Conservation (phyloP, 495 filamentous ascomycete species). For the Elaphomyces granulatus region DNA sequence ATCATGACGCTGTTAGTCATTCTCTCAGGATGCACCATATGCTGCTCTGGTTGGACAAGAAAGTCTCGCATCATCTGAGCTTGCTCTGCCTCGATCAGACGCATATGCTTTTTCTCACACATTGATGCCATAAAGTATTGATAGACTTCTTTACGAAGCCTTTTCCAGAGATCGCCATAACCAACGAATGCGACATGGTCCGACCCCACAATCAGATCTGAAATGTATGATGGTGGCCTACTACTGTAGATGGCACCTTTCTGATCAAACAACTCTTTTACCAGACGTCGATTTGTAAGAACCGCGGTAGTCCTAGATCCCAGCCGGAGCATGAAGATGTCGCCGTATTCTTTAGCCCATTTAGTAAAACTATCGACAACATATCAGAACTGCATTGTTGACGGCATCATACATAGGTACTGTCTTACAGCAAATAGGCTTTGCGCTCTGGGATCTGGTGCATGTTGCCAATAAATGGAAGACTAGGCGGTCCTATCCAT, state of each 20-base stretch:
- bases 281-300: conserved; percentile 20
- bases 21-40: too few species aligned
- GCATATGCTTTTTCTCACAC: conserved; percentile 24
- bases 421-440: not conserved
- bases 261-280: conserved; percentile 32
- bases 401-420: too few species aligned
- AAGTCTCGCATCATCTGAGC: conserved; percentile 32
- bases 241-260: conserved; percentile 28
- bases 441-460: conserved; percentile 6
- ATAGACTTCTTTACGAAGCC: conserved; percentile 25
- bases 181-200: conserved; percentile 36
- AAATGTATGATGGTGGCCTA: conserved; percentile 32
- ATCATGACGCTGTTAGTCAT: too few species aligned
- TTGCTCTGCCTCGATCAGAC: conserved; percentile 32
- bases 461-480: conserved; percentile 26
- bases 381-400: too few species aligned
- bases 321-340: conserved; percentile 30
- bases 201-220: conserved; percentile 24
- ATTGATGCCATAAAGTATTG: conserved; percentile 28
- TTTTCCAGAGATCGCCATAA: conserved; percentile 28
- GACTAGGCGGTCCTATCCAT: conserved; percentile 23
- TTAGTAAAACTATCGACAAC: conserved; percentile 33
- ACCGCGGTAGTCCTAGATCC: conserved; percentile 23
- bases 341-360: conserved; percentile 32
- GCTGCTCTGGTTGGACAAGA: conserved; percentile 18